Base-by-base conservation (phyloP, 1,284 basidiomycete genomes). In the Puccinia horiana region DNA sequence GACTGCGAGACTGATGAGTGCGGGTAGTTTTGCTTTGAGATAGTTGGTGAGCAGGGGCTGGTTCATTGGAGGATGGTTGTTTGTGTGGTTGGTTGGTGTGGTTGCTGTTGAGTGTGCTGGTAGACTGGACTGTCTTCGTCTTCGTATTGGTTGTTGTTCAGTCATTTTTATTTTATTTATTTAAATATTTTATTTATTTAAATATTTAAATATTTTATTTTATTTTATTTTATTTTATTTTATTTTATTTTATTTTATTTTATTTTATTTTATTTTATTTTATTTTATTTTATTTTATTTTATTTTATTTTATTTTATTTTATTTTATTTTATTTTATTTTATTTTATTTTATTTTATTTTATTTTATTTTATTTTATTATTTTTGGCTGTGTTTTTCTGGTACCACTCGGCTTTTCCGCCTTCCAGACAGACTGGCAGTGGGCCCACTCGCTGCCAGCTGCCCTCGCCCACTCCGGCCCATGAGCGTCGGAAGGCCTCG, bases 21-120 rank as follows among this genome's bases (percentile, higher is more conserved):
- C 81, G 9, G 73, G 81, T 11, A 76, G 26, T 61, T 82, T 82
- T 14, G 81, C 69, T 35, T 76, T 82, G 23, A 82, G 80, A 44
- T 82, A 82, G 63, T n/a, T 65, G 16, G 20, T n/a, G 32, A 65
- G 63, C 20, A 5, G 63, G 0, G 4, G 63, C 1, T 40, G 12
- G 6, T 29, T 37, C 63, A 65, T 65, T 8, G 56, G 6, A 9
- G 56, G 56, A 11, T 58, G 56, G 56, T 32, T 58, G 5, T 32
- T 54, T 9, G 52, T 54, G 5, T n/a, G 11, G 52, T 9, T 47
- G 44, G 44, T 47, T 47, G 52, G 5, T 54, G 52, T 5, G 11
- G 52, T 5, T 54, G 52, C 12, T 35, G 58, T 14, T 61, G 29
- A 61, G 32, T 18, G n/a, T n/a, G n/a, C n/a, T n/a, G n/a, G n/a